These are phyloP conservation scores for Musa schizocarpa DNA, from an alignment of 176 grass and related monocot genomes.

Conservation along the genomic window DNA sequence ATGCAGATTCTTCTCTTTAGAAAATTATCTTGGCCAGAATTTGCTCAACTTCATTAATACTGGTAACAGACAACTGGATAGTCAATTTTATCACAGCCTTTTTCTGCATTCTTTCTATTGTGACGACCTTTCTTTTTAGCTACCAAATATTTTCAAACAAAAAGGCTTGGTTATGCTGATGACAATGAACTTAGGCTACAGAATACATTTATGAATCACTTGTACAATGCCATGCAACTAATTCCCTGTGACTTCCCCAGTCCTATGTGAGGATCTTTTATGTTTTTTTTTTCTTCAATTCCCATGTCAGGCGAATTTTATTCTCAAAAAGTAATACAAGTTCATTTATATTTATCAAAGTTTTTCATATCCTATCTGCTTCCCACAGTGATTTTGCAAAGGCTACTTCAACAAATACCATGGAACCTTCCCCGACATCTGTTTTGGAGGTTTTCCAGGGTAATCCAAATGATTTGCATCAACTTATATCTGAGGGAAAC, in stretches of 20 bases:
- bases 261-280: neutral
- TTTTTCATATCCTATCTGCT: constrained; percentile 27
- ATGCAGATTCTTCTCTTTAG: neutral
- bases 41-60: neutral
- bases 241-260: neutral
- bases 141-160: neutral
- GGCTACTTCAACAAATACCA: constrained; percentile 43
- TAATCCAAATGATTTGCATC: constrained; percentile 82
- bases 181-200: neutral
- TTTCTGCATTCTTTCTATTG: neutral
- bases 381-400: constrained; percentile 57
- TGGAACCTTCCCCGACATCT: constrained; percentile 49
- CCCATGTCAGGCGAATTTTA: neutral
- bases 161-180: neutral
- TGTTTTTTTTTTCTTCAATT: neutral
- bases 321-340: constrained; percentile 8
- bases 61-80: neutral
- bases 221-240: neutral
- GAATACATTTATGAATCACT: neutral
- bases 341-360: constrained; percentile 4
- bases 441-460: constrained; percentile 59
- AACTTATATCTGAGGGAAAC: constrained; percentile 82
- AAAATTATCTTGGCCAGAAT: neutral
- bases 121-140: neutral
- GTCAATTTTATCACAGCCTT: neutral